Evolutionary conservation across 225 moss, liverwort and hornwort genomes (phyloP).

Genomic region (Ulota crispa): DNA sequence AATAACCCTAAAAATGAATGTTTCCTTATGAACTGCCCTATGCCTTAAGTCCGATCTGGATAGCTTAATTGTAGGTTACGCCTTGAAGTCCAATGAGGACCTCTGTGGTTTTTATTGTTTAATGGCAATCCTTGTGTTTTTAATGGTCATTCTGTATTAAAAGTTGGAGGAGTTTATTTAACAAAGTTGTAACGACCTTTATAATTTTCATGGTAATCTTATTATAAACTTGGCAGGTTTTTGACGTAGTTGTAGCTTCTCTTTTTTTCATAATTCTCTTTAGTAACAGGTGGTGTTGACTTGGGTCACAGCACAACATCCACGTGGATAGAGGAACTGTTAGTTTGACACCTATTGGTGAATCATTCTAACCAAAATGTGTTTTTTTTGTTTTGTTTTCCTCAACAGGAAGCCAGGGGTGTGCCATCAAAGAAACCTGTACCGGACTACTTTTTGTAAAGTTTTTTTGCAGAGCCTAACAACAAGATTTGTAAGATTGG

Average conservation of each 20-base stretch:
- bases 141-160: too few relatives aligned
- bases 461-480: conserved; percentile 26
- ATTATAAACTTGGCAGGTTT: not conserved
- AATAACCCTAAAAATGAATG: too few relatives aligned
- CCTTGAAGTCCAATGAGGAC: too few relatives aligned
- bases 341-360: not conserved
- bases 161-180: too few relatives aligned
- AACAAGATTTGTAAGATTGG: conserved; percentile 42
- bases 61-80: too few relatives aligned
- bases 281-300: not conserved
- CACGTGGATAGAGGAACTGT: not conserved
- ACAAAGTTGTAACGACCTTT: too few relatives aligned
- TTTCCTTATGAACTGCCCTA: too few relatives aligned
- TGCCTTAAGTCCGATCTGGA: too few relatives aligned
- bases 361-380: conserved; percentile 9
- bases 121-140: too few relatives aligned
- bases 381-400: not conserved
- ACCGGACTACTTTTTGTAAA: conserved; percentile 93
- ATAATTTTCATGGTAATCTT: too few relatives aligned
- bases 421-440: conserved; percentile 96
- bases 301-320: not conserved
- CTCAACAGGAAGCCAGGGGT: conserved; percentile 89
- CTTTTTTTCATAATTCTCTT: not conserved
- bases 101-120: too few relatives aligned
- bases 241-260: not conserved